Evolutionary conservation across 257 asterid genomes (phyloP), one percentile per base, ranked within the genome.

Genomic region (Capsicum baccatum): DNA sequence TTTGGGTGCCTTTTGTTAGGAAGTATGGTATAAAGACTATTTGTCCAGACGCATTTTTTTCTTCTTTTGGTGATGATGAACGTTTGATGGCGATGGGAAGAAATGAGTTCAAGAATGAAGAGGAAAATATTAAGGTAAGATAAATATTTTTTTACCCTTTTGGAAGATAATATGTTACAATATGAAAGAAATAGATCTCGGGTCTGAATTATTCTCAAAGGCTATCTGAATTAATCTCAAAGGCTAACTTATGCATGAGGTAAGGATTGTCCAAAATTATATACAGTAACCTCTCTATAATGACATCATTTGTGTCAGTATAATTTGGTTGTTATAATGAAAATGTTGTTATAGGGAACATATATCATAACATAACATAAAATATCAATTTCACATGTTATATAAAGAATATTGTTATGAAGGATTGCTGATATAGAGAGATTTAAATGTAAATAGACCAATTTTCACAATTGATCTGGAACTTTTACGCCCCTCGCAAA

Each of bases 1-100:
- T 74, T 6, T 94, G 97, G 97, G 19, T 94, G 6, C 95, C 98
- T 35, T 94, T 91, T 79, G 92, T 94, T 73, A 85, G 93, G 86
- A 91, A 88, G 39, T 94, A 89, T 87, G 94, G 92, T 66, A 86
- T 93, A 8, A 87, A 89, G 69, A 94, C 91, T 2, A 87, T 94
- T 80, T 89, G 95, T 69, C 98, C 98, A 0, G 94, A 92, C 79
- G 96, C 97, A 0, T 93, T 88, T n/a, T 93, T 94, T 57, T 87
- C 95, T 1, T 88, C 92, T 8, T 85, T 84, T 57, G 91, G 90
- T 8, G 98, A 93, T 47, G 88, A 50, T 68, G 95, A 90, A 66
- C 88, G 95, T 63, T 60, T 88, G 44, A 83, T 90, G 82, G 33
- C 87, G 44, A 83, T 90, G 82, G 33, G 84, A 6, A 90, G 87